Evolutionary conservation across 257 asterid genomes (phyloP), one percentile per base, ranked within the genome.

Genomic region (Primulina huaijiensis): DNA sequence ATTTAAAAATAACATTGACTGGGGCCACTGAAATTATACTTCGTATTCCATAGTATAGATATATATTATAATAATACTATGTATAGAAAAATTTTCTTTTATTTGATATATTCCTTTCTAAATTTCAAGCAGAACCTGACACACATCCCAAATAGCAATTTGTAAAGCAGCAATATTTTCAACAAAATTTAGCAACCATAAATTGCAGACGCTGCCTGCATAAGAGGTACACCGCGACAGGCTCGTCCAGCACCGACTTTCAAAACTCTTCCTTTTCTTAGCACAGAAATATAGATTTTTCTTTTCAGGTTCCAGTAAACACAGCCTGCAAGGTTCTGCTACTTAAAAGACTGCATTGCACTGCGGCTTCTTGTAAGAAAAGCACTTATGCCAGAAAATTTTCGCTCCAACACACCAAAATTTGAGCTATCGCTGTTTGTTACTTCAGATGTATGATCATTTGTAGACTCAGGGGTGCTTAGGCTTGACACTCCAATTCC

Each of bases 281-380:
- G 52, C 20, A 55, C 65, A 55, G 67, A 64, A 73, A 12, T 71
- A 74, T 74, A 71, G 58, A 72, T 65, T 72, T 75, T 68, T 72
- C 76, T 68, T 40, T 2, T 38, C 35, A 65, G 34, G 31, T 65
- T 25, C 37, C 20, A 62, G 20, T 40, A 16, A 62, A 25, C 58
- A 52, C 25, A 43, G 30, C 68, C 73, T 60, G 62, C 60, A 75
- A 16, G 7, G 46, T 60, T 58, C 58, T 76, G 55, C 82, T 76
- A 82, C 81, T 82, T 84, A 75, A 80, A 80, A 10, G 89, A 69
- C 72, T 64, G 88, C 68, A 81, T 76, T 8, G 82, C 80, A 21
- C 90, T 88, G 75, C 79, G 81, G 77, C 79, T 85, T 77, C 95
- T 80, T 61, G 81, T 67, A 46, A 90, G 80, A 65, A 87, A 31